Evolutionary conservation across 495 filamentous ascomycete species (phyloP), one percentile per base, ranked within the genome.

Genomic region (Penicillium bialowiezense): DNA sequence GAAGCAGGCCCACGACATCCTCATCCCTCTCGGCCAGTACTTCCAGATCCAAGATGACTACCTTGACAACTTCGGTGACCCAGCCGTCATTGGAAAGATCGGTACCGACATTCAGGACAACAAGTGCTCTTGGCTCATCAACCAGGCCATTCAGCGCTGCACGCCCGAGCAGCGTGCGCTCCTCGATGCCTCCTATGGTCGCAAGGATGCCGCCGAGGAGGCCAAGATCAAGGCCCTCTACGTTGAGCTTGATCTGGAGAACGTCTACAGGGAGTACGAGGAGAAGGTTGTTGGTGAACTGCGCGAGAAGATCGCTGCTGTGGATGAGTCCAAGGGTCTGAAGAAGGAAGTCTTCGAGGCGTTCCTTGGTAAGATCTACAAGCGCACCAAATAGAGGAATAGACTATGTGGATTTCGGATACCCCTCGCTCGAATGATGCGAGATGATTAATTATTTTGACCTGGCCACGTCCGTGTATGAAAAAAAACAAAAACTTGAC

Each of bases 31-130:
- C 63, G 93, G 93, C 56, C 91, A 97, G 72, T 98, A 97, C 77
- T 98, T 98, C 82, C 93, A 98, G 70, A 81, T 95, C 55, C 93
- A 97, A 71, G 93, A 98, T 63, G 95, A 98, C 78, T 98, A 91
- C 76, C 88, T 98, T 34, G 95, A 98, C 76, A 91, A 90, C 70
- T 98, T 90, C 56, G 95, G 93, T 52, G 84, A 91, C 58, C 91
- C 93, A 19, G 83, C 87, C 26, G 79, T 95, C 89, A 93, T 98
- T 60, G 93, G 93, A 62, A 98, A 98, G 82, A 95, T 98, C 55
- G 93, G 93, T 44, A 98, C 95, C 51, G 93, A 98, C 63, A 98
- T 98, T 64, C 81, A 89, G 75, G 93, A 98, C 69, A 98, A 98
- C 81, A 98, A 98, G 78, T 98, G 93, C 78, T 91, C 87, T 6